phyloP scores from a whole-genome alignment of 495 filamentous ascomycete genomes.

The Trichoderma orchidacearum region DNA sequence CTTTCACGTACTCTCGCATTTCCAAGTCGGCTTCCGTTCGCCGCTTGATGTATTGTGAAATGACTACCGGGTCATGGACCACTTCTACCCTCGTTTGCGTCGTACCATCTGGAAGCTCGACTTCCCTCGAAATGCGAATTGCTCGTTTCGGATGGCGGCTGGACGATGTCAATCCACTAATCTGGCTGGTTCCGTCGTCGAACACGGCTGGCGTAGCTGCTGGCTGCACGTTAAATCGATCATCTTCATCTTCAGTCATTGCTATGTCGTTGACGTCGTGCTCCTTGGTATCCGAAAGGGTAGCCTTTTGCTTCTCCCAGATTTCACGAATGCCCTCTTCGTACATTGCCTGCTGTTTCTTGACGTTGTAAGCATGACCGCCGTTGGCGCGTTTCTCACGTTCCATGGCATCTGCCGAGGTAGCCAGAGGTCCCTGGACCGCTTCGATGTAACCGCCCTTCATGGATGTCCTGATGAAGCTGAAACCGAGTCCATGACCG shows the following conservation, averaged over 20 bases:
- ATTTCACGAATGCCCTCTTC: constrained; percentile 77
- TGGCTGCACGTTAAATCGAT: constrained; percentile 38
- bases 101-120: constrained; percentile 48
- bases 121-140: constrained; percentile 58
- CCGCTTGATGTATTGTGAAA: constrained; percentile 46
- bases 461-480: constrained; percentile 94
- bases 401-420: constrained; percentile 52
- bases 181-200: constrained; percentile 78
- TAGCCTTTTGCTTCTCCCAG: constrained; percentile 76
- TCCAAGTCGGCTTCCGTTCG: constrained; percentile 43
- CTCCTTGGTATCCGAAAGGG: constrained; percentile 42
- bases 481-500: constrained; percentile 83
- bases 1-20: constrained; percentile 44
- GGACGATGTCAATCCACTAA: constrained; percentile 60
- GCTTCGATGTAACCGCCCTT: constrained; percentile 92
- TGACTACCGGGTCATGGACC: constrained; percentile 60
- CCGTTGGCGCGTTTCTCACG: constrained; percentile 74
- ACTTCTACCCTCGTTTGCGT: constrained; percentile 43
- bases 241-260: constrained; percentile 41
- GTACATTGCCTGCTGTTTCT: constrained; percentile 77
- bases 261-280: constrained; percentile 55
- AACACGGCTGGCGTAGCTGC: constrained; percentile 24
- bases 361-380: constrained; percentile 95
- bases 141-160: constrained; percentile 55
- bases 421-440: constrained; percentile 77